Evolutionary conservation across 371 early-diverging fungal species (phyloP).

Genomic region (Choanephora cucurbitarum): DNA sequence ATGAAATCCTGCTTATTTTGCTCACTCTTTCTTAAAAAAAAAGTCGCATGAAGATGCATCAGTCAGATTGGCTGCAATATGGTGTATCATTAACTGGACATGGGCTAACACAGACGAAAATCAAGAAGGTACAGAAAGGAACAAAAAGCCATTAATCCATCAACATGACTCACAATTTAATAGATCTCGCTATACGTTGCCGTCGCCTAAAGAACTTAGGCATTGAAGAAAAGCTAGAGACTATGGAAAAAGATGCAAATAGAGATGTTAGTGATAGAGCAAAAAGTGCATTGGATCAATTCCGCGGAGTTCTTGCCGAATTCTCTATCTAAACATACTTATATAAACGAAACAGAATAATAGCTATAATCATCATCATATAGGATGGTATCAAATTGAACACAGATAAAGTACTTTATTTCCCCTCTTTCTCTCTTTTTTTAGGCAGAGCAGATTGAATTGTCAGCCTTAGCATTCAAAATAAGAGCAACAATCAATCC

Average conservation of each 20-base stretch:
- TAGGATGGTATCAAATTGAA: slow-evolving; percentile 6
- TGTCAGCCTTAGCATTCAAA: slow-evolving; percentile 73
- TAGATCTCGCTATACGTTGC: slow-evolving; percentile 27
- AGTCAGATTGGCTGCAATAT: slow-evolving; percentile 75
- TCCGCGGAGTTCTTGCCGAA: slow-evolving; percentile 25
- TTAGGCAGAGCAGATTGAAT: slow-evolving; percentile 30
- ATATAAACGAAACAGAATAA: background rate
- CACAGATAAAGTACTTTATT: background rate
- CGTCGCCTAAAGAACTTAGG: slow-evolving; percentile 51
- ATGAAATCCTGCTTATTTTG: no score
- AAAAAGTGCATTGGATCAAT: slow-evolving; percentile 67
- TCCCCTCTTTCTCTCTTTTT: background rate
- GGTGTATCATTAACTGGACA: slow-evolving; percentile 85
- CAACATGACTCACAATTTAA: background rate
- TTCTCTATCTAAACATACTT: slow-evolving; percentile 11
- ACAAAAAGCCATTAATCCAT: no score
- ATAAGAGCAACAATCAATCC: slow-evolving; percentile 89
- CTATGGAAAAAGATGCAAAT: slow-evolving; percentile 56
- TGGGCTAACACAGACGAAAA: slow-evolving; percentile 68
- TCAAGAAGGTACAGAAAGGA: slow-evolving; percentile 35
- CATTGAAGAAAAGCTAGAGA: slow-evolving; percentile 59
- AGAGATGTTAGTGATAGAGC: slow-evolving; percentile 79
- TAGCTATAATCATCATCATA: background rate
- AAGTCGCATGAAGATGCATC: slow-evolving; percentile 62
- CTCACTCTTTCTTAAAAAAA: background rate